Evolutionary conservation across 768 basidiomycete species (phyloP), one percentile per base, ranked within the genome.

Genomic region (Boletus vinaceobasis): DNA sequence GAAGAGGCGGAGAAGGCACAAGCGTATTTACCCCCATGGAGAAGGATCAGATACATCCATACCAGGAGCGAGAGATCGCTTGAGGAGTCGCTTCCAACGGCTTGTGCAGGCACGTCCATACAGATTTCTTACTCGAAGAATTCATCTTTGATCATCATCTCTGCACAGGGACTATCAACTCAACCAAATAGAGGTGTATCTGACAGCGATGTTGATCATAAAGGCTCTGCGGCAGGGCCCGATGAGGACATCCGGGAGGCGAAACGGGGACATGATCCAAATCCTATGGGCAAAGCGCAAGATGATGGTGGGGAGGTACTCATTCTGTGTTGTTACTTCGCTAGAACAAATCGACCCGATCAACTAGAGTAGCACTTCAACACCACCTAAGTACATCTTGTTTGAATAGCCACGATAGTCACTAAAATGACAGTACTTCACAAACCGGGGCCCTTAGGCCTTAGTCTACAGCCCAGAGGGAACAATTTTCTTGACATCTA

Each of bases 241-340:
- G 46, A 31, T 3, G 54, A 43, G 32, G 55, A 43, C 7, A 31
- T 47, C 10, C 53, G 38, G 14, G 38, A 29, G 31, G 35, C 29
- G 7, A 57, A 48, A 21, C 47, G 49, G 11, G 45, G 42, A 21
- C 40, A 56, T 23, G 38, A 48, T 10, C 55, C 55, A 43, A 29
- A 51, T 33, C 26, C 37, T 7, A 40, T 6, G 3, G 10, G 21
- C 11, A 46, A 48, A 2, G n/a, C n/a, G 10, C 44, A 43, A 27
- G 60, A 67, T 5, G 61, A 67, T 14, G 54, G 38, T 11, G 56
- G 59, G 2, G 65, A 68, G 29, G 44, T 63, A 0, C 50, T 65
- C 35, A 59, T 67, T 43, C 47, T 67, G 23, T 67, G 66, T 14
- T 68, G 66, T 42, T 68, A 67, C 55, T 65, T 65, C n/a, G 53